Conservation (phyloP, 1,284 basidiomycete genomes). For the Pyrrhoderma noxium region DNA sequence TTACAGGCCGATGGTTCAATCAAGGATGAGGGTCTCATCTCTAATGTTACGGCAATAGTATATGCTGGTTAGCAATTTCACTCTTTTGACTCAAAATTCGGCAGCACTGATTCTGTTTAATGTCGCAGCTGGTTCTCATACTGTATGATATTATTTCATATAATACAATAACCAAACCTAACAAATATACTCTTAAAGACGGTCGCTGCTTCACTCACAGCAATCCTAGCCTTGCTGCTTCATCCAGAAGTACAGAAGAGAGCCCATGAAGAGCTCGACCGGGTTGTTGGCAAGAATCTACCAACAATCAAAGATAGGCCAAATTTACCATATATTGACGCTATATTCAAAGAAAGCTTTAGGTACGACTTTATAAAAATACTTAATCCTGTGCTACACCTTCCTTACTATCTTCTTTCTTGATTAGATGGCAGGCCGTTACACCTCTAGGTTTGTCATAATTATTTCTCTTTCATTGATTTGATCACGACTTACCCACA, state of each 20-base stretch:
- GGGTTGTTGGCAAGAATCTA: slow-evolving; percentile 49
- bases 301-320: slow-evolving; percentile 55
- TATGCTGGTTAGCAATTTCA: too few relatives aligned
- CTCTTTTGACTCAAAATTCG: too few relatives aligned
- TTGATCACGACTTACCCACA: too few relatives aligned
- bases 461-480: too few relatives aligned
- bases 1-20: neutral
- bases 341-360: slow-evolving; percentile 30
- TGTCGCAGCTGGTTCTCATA: too few relatives aligned
- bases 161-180: too few relatives aligned
- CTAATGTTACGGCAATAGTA: too few relatives aligned
- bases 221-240: slow-evolving; percentile 41
- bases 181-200: too few relatives aligned
- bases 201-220: slow-evolving; percentile 1
- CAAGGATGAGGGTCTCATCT: neutral
- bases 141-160: too few relatives aligned
- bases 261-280: slow-evolving; percentile 58
- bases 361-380: slow-evolving; percentile 20
- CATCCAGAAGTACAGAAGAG: slow-evolving; percentile 42
- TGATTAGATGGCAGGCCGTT: slow-evolving; percentile 34
- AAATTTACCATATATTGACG: slow-evolving; percentile 52
- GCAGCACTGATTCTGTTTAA: too few relatives aligned
- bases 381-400: neutral
- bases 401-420: neutral
- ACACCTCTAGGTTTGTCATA: slow-evolving; percentile 40